A percentile compares a stretch with the other conserved stretches of the same genome.
Conservation (phyloP, 2,329 filamentous ascomycete species). For the Botrytis aclada region DNA sequence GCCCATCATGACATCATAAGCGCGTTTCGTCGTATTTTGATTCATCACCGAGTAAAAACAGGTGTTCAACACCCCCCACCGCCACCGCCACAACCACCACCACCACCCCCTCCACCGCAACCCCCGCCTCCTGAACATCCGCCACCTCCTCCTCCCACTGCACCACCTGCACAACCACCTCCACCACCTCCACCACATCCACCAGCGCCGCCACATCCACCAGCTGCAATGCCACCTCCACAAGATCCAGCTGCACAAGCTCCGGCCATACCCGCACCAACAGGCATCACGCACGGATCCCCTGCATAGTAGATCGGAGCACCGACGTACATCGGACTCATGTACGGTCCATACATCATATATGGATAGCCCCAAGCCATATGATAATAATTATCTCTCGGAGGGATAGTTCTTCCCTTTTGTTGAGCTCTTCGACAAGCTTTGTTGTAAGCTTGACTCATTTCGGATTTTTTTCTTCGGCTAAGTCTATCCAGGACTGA, state of each 20-base stretch:
- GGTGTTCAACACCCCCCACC: not conserved
- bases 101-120: not conserved
- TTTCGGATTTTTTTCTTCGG: slow-evolving; percentile 39
- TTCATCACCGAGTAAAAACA: not conserved
- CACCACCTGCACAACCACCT: slow-evolving; percentile 12
- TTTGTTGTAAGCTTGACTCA: slow-evolving; percentile 57
- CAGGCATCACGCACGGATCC: slow-evolving; percentile 41
- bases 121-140: not conserved
- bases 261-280: slow-evolving; percentile 41
- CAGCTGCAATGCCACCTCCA: slow-evolving; percentile 40
- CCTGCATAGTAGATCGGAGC: slow-evolving; percentile 46
- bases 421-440: slow-evolving; percentile 49
- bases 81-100: not conserved
- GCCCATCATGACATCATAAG: not conserved
- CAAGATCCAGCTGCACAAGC: slow-evolving; percentile 50
- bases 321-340: slow-evolving; percentile 42
- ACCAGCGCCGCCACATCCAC: slow-evolving; percentile 42
- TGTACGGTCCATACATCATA: slow-evolving; percentile 48
- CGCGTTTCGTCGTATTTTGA: not conserved
- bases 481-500: slow-evolving; percentile 31
- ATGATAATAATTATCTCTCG: slow-evolving; percentile 47
- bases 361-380: slow-evolving; percentile 49
- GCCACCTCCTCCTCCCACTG: not conserved
- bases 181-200: slow-evolving; percentile 24
- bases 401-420: slow-evolving; percentile 48